These are phyloP conservation scores for Teratosphaeria zuluensis DNA, from an alignment of 2,329 filamentous ascomycete genomes.

Conservation along the genomic window DNA sequence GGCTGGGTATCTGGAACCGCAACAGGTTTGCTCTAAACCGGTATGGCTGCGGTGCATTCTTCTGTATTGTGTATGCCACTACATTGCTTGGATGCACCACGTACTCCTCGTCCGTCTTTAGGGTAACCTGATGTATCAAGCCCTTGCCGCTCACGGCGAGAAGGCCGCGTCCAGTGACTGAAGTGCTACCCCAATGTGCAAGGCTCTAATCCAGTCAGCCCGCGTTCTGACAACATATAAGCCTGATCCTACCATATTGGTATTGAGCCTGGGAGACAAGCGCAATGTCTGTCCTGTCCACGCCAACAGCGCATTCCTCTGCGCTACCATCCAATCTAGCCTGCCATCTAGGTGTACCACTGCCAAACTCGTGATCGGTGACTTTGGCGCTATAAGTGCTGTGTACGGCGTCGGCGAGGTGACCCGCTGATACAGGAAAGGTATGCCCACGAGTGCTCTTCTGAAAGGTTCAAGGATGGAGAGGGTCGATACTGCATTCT, in stretches of 20 bases:
- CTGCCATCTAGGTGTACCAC: slow-evolving; percentile 86
- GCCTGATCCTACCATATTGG: not conserved
- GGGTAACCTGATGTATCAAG: slow-evolving; percentile 75
- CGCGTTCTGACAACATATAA: not conserved
- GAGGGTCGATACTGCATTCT: slow-evolving; percentile 84
- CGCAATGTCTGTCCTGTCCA: slow-evolving; percentile 88
- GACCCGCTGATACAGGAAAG: slow-evolving; percentile 87
- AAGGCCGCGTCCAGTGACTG: slow-evolving; percentile 78
- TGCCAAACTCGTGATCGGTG: slow-evolving; percentile 74
- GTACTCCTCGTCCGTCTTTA: slow-evolving; percentile 79
- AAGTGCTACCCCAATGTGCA: slow-evolving; percentile 84
- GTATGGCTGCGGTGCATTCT: slow-evolving; percentile 69
- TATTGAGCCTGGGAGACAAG: slow-evolving; percentile 47
- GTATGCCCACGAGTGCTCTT: slow-evolving; percentile 71
- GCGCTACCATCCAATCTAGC: slow-evolving; percentile 87
- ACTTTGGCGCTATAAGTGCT: slow-evolving; percentile 79
- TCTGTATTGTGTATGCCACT: slow-evolving; percentile 74
- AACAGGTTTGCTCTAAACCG: slow-evolving; percentile 70
- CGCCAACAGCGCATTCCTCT: slow-evolving; percentile 79
- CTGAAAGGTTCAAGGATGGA: slow-evolving; percentile 76
- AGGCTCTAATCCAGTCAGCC: slow-evolving; percentile 47
- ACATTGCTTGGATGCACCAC: slow-evolving; percentile 84
- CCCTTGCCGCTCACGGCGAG: slow-evolving; percentile 77
- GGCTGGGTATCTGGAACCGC: slow-evolving; percentile 65
- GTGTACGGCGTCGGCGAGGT: slow-evolving; percentile 81